Evolutionary conservation across 2,329 filamentous ascomycete genomes (phyloP).

Genomic region (Mycocentrospora acerina): DNA sequence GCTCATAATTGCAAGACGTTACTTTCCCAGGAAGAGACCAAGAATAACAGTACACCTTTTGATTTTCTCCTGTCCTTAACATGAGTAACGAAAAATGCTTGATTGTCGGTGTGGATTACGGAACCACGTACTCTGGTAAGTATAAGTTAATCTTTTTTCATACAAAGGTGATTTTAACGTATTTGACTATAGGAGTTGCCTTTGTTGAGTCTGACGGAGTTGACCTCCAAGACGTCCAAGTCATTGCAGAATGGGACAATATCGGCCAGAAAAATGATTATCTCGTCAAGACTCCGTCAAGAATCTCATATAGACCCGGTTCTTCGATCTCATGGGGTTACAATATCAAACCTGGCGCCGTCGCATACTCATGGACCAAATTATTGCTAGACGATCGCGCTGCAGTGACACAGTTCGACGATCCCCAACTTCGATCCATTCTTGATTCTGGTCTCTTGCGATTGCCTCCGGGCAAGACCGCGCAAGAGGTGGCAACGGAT

Average conservation of each 20-base stretch:
- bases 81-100: too few relatives aligned
- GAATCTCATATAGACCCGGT: too few relatives aligned
- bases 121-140: constrained; percentile 1
- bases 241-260: too few relatives aligned
- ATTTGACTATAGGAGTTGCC: too few relatives aligned
- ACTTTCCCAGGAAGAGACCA: constrained; percentile 3
- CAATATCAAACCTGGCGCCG: too few relatives aligned
- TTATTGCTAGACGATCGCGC: constrained; percentile 10
- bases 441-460: constrained; percentile 7
- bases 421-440: constrained; percentile 6
- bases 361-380: too few relatives aligned
- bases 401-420: constrained; percentile 7
- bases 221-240: too few relatives aligned
- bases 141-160: background rate
- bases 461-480: constrained; percentile 6
- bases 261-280: too few relatives aligned
- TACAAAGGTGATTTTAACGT: background rate
- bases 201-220: too few relatives aligned
- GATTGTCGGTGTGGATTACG: constrained; percentile 1
- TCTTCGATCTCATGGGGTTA: too few relatives aligned
- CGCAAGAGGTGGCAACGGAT: constrained; percentile 7
- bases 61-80: too few relatives aligned
- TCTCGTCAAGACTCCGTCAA: constrained; percentile 1
- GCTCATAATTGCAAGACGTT: too few relatives aligned
- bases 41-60: constrained; percentile 3